Evolutionary conservation across 2,329 filamentous ascomycete species (phyloP), one percentile per base, ranked within the genome.

Genomic region (Sclerotinia glacialis): DNA sequence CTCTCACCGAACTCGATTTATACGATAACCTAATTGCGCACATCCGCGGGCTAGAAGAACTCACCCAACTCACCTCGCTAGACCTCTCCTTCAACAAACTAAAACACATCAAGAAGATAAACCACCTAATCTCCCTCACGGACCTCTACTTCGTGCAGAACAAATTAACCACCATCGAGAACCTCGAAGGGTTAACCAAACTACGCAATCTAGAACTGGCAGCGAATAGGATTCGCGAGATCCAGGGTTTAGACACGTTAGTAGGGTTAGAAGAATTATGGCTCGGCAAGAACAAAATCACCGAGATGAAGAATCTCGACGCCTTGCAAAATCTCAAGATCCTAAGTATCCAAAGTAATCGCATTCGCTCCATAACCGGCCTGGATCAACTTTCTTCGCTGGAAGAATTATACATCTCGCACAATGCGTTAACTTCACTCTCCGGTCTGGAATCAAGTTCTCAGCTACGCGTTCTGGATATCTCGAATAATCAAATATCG

Each of bases 31-130:
- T 96, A 23, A 93, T 99, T 73, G 86, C 88, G 14, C 93, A 96
- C 78, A 87, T 97, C 78, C 88, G 89, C 71, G 91, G 91, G 40
- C 84, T 99, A 55, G 93, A 97, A 64, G 82, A 86, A 55, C 86
- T 97, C 67, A 86, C 83, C 16, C 83, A 90, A 69, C 85, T 99
- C 64, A 92, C 85, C 7, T 89, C 82, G 66, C 86, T 99, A 65
- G 95, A 99, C 77, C 83, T 99, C 62, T 96, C 91, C 78, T 99
- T 97, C 85, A 99, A 99, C 83, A 98, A 98, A 82, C 94, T 99
- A 81, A 97, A 97, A 78, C 93, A 97, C 79, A 96, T 99, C 81
- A 97, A 96, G 79, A 88, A 94, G 74, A 81, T 98, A 71, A 84
- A 85, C 67, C 90, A 94, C 74, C 81, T 99, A 67, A 89, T 81